Base-by-base conservation (phyloP, 352 stramenopile species). In the Globisporangium perplexum region DNA sequence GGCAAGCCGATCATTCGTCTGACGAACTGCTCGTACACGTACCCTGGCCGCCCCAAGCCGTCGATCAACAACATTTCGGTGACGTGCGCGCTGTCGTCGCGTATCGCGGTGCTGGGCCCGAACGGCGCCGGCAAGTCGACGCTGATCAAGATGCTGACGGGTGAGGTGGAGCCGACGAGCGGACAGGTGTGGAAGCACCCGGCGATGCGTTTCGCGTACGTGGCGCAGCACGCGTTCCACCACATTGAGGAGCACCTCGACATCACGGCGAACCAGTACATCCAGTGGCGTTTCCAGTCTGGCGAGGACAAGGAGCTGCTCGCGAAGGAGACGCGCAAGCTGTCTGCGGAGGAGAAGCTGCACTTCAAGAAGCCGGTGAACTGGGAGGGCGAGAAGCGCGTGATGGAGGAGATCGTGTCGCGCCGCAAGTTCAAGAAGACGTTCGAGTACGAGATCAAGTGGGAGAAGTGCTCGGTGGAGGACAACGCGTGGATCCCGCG, bases 381-480 rank as follows among this genome's bases (percentile, higher is more conserved):
- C 62, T 96, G 96, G 80, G 93, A 96, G 57, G 82, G 80, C 24
- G 81, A 96, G 74, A 95, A 95, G 81, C 81, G 80, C 53, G 79
- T 90, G 22, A 70, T 96, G n/a, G 87, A 96, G 68, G 80, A 92
- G 71, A 96, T 96, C 52, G 73, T 93, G 41, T 90, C 88, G 62
- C 90, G 96, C 58, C 86, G 93, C 62, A 94, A 98, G 77, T 90
- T 96, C 60, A 97, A 90, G 60, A 97, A 97, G 65, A 84, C 80
- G 47, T 88, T 98, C 60, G 96, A 98, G 75, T 98, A 98, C 79
- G 96, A 98, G 77, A 80, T 98, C 47, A 98, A 98, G 84, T 98
- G 96, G 84, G 81, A 88, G 28, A 97, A 98, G 79, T 81, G 88
- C 54, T 82, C 84, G 10, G 88, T 97, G 55, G 95, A 97, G 23